phyloP scores from a whole-genome alignment of 1,139 yeast species.

The Pichia inconspicua region DNA sequence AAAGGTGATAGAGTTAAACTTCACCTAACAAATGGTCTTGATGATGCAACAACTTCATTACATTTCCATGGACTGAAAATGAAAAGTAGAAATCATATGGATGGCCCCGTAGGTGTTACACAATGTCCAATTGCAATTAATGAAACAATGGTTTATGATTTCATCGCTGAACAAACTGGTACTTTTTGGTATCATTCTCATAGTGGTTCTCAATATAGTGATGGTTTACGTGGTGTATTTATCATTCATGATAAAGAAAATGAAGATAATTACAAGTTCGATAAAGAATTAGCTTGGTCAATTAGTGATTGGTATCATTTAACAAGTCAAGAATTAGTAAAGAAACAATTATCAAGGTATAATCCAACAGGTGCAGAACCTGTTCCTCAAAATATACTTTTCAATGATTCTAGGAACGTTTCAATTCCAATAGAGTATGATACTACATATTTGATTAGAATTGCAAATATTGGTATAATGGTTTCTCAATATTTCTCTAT shows the following conservation, averaged over 20 bases:
- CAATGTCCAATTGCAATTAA: conserved; percentile 75
- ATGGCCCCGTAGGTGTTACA: conserved; percentile 70
- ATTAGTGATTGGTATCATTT: conserved; percentile 59
- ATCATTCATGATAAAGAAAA: conserved; percentile 49
- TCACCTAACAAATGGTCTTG: conserved; percentile 52
- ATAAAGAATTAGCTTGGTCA: conserved; percentile 51
- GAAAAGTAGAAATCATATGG: conserved; percentile 55
- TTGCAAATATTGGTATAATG: conserved; percentile 62
- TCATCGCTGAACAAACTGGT: conserved; percentile 63
- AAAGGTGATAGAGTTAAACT: conserved; percentile 55
- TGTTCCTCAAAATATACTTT: conserved; percentile 56
- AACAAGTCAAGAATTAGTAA: conserved; percentile 37
- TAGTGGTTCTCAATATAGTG: conserved; percentile 67
- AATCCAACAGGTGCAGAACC: conserved; percentile 86
- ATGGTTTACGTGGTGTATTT: conserved; percentile 69
- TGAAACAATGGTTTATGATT: conserved; percentile 54
- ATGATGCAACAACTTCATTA: conserved; percentile 46
- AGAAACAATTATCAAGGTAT: conserved; percentile 47
- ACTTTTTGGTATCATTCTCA: conserved; percentile 84
- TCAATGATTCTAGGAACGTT: conserved; percentile 56
- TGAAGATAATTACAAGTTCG: conserved; percentile 47
- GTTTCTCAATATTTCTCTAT: conserved; percentile 62
- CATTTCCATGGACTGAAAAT: conserved; percentile 77
- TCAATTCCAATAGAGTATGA: conserved; percentile 53
- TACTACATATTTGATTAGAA: conserved; percentile 54